Percentiles rank a stretch among this genome's conserved stretches.
Evolutionary conservation across 1,284 basidiomycete species (phyloP).

Genomic region (Marasmius tenuissimus): DNA sequence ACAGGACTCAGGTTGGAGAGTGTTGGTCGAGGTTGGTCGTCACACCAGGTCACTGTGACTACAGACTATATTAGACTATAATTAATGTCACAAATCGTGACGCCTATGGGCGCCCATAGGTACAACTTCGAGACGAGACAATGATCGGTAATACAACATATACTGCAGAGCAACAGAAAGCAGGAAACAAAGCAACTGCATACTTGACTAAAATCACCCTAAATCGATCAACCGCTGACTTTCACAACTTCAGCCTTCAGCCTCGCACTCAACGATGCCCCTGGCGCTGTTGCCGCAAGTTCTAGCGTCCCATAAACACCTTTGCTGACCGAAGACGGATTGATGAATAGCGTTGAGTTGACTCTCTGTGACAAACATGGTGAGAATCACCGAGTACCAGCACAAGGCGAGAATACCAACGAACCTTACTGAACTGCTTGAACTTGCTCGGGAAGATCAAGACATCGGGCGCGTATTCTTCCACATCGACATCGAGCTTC

Average conservation of each 20-base stretch:
- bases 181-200: no score
- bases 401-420: slow-evolving; percentile 16
- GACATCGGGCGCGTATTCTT: slow-evolving; percentile 71
- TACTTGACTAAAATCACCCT: no score
- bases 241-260: slow-evolving; percentile 9
- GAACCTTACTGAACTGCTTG: slow-evolving; percentile 84
- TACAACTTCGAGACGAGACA: no score
- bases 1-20: no score
- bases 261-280: slow-evolving; percentile 3
- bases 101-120: no score
- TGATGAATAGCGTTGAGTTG: slow-evolving; percentile 65
- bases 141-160: no score
- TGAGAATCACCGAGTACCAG: neutral
- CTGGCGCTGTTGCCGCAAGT: slow-evolving; percentile 19
- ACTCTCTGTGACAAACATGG: slow-evolving; percentile 47
- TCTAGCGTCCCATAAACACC: slow-evolving; percentile 51
- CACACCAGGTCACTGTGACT: no score
- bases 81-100: no score
- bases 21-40: no score
- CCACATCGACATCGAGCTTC: slow-evolving; percentile 41
- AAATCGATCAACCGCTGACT: neutral
- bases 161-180: no score
- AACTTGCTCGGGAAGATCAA: slow-evolving; percentile 83
- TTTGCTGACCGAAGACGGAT: slow-evolving; percentile 70
- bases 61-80: no score